Evolutionary conservation across 176 grass and related monocot species (phyloP), one percentile per base, ranked within the genome.

Genomic region (Saccharum officinarum): DNA sequence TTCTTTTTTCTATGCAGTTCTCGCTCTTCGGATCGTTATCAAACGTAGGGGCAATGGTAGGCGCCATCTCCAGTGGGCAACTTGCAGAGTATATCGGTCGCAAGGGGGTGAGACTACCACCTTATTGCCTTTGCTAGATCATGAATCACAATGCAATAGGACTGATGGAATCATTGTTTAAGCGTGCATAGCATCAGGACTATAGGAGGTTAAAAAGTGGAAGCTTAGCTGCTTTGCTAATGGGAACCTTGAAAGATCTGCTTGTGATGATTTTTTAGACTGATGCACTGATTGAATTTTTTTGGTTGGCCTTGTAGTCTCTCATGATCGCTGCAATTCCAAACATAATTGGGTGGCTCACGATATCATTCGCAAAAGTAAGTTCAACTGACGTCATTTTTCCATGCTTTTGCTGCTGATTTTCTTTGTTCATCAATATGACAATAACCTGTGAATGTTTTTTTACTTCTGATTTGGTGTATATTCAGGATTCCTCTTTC

Each of bases 251-350:
- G 3, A 60, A 54, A 25, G 22, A 50, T 34, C 52, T 65, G 13
- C 3, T 17, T 37, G 10, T 76, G 23, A 52, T 40, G 1, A 37
- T 80, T 80, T 69, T 69, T 46, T 22, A 3, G 33, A 82, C 30
- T 65, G 55, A 7, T 38, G 18, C 28, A 14, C 44, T 54, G 16
- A 70, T 80, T 84, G 26, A 73, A 54, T 18, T 75, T 15, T 15
- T 26, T 80, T n/a, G 62, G 7, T 59, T 88, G 41, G 17, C 18
- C 71, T 40, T 86, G 57, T 34, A 99, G 94, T 96, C 97, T 67
- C 71, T 99, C 68, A 96, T 99, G 94, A 96, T 99, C n/a, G 97
- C 97, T 8, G 92, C 97, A 38, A 68, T 99, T 65, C 97, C 94
- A 0, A 99, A 99, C 79, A 96, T 99, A 82, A 94, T 99, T 88